These are phyloP conservation scores for Candida succiphila DNA, from an alignment of 805 yeast species.

Conservation along the genomic window DNA sequence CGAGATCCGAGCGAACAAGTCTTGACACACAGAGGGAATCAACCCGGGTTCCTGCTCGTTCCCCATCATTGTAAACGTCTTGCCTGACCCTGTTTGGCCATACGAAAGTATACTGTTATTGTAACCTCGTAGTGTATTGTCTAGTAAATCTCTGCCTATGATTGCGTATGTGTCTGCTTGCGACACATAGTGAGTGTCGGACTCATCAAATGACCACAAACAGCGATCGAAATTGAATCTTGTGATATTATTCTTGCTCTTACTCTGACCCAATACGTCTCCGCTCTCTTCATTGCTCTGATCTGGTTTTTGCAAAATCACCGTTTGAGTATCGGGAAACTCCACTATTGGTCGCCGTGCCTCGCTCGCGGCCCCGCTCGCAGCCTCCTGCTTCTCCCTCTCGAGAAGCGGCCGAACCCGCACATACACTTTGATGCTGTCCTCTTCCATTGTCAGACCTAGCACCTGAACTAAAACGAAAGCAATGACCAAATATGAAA, in stretches of 20 bases:
- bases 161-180: conserved; percentile 42
- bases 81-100: conserved; percentile 83
- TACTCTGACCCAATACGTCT: conserved; percentile 8
- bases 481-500: too few species aligned
- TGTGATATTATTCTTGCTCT: conserved; percentile 16
- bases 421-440: conserved; percentile 42
- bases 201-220: conserved; percentile 34
- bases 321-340: background rate
- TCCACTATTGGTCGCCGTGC: background rate
- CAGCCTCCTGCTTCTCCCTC: too few species aligned
- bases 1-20: conserved; percentile 37
- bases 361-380: too few species aligned
- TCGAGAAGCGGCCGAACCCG: conserved; percentile 37
- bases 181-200: conserved; percentile 26
- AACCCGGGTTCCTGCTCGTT: conserved; percentile 41
- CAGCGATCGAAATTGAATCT: conserved; percentile 41
- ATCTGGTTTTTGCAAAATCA: background rate
- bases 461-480: too few species aligned
- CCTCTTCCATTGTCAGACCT: too few species aligned
- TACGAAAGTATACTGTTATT: conserved; percentile 33
- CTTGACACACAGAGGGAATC: conserved; percentile 50
- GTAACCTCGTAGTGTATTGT: conserved; percentile 54
- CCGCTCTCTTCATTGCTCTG: conserved; percentile 8
- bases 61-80: conserved; percentile 74
- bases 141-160: conserved; percentile 50